Evolutionary conservation across 139 green algal species (phyloP).

Genomic region (Bryopsis sp.): DNA sequence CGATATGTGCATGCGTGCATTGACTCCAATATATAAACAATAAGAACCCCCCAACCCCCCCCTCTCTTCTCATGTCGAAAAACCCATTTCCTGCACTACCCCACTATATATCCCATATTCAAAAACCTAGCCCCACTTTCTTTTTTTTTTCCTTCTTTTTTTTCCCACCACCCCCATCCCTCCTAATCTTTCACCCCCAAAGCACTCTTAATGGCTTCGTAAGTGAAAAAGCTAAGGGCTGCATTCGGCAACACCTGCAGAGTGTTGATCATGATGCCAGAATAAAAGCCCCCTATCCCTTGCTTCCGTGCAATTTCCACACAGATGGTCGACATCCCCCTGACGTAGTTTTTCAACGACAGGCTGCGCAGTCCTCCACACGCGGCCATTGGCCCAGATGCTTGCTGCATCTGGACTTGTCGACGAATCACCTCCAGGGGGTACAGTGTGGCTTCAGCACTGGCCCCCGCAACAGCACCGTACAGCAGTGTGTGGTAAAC

Average conservation of each 20-base stretch:
- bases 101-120: too few relatives aligned
- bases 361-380: neutral
- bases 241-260: slow-evolving; percentile 48
- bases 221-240: slow-evolving; percentile 49
- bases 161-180: too few relatives aligned
- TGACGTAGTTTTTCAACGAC: neutral
- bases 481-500: slow-evolving; percentile 51
- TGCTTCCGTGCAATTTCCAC: slow-evolving; percentile 25
- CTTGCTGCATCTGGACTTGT: slow-evolving; percentile 53
- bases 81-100: too few relatives aligned
- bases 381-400: neutral
- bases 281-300: slow-evolving; percentile 41
- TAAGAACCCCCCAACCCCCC: too few relatives aligned
- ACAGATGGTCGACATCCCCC: neutral
- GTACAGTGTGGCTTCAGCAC: slow-evolving; percentile 53
- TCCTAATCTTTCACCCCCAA: slow-evolving; percentile 22
- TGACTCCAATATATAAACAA: too few relatives aligned
- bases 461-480: slow-evolving; percentile 44
- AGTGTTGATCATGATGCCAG: slow-evolving; percentile 41
- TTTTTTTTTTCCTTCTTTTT: too few relatives aligned
- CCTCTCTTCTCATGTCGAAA: too few relatives aligned
- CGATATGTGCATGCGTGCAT: too few relatives aligned
- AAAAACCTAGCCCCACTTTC: too few relatives aligned
- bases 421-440: slow-evolving; percentile 60
- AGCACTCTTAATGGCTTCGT: slow-evolving; percentile 42